phyloP scores from a whole-genome alignment of 768 basidiomycete species.

The Podaxis pistillaris region DNA sequence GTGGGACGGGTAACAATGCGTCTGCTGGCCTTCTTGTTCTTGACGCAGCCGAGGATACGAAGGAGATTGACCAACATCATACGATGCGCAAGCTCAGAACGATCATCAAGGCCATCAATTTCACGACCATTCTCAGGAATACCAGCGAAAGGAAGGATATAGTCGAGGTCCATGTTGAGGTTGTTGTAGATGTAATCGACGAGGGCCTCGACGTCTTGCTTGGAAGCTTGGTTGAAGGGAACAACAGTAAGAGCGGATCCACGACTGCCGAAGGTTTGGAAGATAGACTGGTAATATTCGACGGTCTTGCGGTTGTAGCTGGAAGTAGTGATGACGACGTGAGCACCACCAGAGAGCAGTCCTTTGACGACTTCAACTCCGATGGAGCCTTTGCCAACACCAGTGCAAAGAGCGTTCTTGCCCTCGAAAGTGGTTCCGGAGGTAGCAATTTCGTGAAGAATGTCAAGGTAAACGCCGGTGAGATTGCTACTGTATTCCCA shows the following conservation, averaged over 20 bases:
- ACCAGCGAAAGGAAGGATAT: constrained; percentile 97
- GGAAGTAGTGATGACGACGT: constrained; percentile 96
- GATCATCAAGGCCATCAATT: constrained; percentile 96
- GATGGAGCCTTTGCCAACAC: constrained; percentile 97
- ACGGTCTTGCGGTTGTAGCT: constrained; percentile 95
- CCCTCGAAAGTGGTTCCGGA: constrained; percentile 98
- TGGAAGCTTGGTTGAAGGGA: constrained; percentile 98
- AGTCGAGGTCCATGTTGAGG: constrained; percentile 95
- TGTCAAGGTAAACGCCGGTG: constrained; percentile 93
- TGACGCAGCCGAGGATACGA: constrained; percentile 94
- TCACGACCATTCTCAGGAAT: constrained; percentile 98
- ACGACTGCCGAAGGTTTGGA: constrained; percentile 91
- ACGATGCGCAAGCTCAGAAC: constrained; percentile 95
- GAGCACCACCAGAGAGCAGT: constrained; percentile 92
- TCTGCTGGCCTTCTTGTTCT: constrained; percentile 95
- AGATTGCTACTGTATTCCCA: constrained; percentile 99
- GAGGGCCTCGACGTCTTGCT: constrained; percentile 96
- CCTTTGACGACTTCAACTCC: constrained; percentile 98
- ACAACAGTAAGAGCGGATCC: constrained; percentile 98
- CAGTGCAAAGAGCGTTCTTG: constrained; percentile 97
- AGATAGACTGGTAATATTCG: constrained; percentile 98
- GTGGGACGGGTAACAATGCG: constrained; percentile 98
- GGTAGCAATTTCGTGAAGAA: constrained; percentile 97
- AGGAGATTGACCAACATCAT: constrained; percentile 99
- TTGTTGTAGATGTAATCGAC: constrained; percentile 98